Conservation (phyloP, 169 alveolate species). For the Plasmodium inui region DNA sequence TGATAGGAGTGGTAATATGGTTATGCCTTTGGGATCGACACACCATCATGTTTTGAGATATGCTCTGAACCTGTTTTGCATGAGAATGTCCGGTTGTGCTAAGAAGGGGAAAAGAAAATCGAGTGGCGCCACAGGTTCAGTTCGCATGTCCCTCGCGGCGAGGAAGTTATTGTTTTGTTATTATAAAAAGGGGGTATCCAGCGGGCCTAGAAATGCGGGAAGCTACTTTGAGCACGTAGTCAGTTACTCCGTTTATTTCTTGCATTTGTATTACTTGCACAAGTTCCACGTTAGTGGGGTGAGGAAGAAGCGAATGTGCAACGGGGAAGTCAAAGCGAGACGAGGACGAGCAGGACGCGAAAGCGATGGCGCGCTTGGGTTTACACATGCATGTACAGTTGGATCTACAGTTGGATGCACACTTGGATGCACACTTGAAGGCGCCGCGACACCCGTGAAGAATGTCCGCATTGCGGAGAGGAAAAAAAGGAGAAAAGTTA, state of each 20-base stretch:
- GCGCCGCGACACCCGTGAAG: background rate
- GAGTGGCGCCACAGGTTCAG: background rate
- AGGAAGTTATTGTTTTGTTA: conserved; percentile 15
- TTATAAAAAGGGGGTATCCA: background rate
- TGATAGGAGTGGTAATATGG: background rate
- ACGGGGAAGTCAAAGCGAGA: background rate
- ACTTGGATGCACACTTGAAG: background rate
- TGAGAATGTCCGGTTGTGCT: background rate
- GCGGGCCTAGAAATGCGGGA: background rate
- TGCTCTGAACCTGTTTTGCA: conserved; percentile 13
- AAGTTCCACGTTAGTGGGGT: background rate
- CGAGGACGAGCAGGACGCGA: background rate
- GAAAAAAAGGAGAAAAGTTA: conserved; percentile 8
- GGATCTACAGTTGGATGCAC: background rate
- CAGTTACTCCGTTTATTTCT: conserved; percentile 20
- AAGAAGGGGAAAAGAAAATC: background rate
- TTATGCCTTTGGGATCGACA: background rate
- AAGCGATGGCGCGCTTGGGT: background rate
- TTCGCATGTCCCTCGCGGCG: background rate
- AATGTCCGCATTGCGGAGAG: background rate
- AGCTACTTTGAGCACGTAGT: conserved; percentile 28
- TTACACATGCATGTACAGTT: background rate
- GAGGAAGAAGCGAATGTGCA: background rate
- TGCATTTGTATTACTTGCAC: conserved; percentile 39
- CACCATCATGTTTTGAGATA: conserved; percentile 7